Base-by-base conservation (phyloP, 2,329 filamentous ascomycete species). In the Penicillium sp. region DNA sequence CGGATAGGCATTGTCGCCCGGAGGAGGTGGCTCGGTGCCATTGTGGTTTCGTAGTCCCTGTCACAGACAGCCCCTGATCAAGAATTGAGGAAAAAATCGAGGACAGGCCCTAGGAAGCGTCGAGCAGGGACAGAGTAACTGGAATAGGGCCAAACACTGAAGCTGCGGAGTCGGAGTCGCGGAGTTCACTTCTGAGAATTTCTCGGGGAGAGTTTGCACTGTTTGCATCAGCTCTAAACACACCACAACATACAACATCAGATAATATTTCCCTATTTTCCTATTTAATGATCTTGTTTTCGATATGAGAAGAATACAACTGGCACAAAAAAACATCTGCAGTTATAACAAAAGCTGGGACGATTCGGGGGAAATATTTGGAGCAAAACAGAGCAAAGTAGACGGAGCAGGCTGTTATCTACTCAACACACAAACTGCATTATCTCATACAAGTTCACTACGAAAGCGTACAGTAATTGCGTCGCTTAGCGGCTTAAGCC, bases 1-100 rank as follows among this genome's bases (percentile, higher is more conserved):
- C 73, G 72, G 33, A 76, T 62, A 66, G 74, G 73, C 71, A 73
- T 66, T 47, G 71, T 66, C 7, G 72, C 74, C 72, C 73, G 71
- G 59, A 76, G 54, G 51, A 76, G 56, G 40, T 70, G 68, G 58
- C 66, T 72, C 24, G 72, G 72, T 47, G 70, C 63, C 75, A 77
- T 77, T 58, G 53, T 68, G 38, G 53, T 30, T 47, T 44, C 37
- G 44, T 44, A 3, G 26, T 40, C 19, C 44, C 55, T 44, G 55
- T 50, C 24, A 54, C 28, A 26, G 35, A 30, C 56, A 53, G 38
- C 37, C 47, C 15, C 38, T 19, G 13, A 19, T 22, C 40, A 40
- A 15, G 40, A 13, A 38, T 9, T 28, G 35, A n/a, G 22, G 15
- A 12, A 4, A 4, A 40, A 12, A 10, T 22, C 6, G 15, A n/a